Evolutionary conservation across 1,284 basidiomycete genomes (phyloP).

Genomic region (Lignosus rhinocerotis): DNA sequence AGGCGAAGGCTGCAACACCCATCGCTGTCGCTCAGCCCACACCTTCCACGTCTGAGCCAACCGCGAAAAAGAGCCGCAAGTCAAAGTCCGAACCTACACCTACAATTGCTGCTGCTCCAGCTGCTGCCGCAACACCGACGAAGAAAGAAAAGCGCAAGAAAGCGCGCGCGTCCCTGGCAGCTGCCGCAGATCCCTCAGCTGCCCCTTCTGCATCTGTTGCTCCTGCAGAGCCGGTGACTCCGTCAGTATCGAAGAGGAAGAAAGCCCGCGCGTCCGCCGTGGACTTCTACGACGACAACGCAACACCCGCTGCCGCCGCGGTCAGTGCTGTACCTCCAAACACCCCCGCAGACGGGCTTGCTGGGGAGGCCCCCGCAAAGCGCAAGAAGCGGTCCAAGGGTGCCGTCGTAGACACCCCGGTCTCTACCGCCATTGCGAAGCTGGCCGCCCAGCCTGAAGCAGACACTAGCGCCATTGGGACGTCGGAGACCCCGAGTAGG

Average conservation of each 20-base stretch:
- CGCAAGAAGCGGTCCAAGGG: constrained; percentile 29
- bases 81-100: constrained; percentile 11
- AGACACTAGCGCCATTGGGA: background rate
- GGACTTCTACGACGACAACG: constrained; percentile 30
- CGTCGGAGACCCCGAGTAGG: constrained; percentile 9
- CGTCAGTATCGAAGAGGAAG: constrained; percentile 21
- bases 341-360: constrained; percentile 30
- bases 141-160: constrained; percentile 29
- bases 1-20: constrained; percentile 25
- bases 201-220: constrained; percentile 2
- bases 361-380: constrained; percentile 20
- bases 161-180: constrained; percentile 11
- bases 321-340: constrained; percentile 23
- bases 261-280: constrained; percentile 29
- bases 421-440: constrained; percentile 28
- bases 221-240: constrained; percentile 5
- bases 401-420: constrained; percentile 24
- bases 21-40: background rate
- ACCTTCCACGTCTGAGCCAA: constrained; percentile 11
- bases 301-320: constrained; percentile 5
- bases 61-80: constrained; percentile 29
- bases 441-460: constrained; percentile 21
- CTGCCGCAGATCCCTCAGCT: constrained; percentile 1
- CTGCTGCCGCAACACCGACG: constrained; percentile 19
- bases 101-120: constrained; percentile 12